These are phyloP conservation scores for Leccinum pseudoinsigne DNA, from an alignment of 1,284 basidiomycete species.

Conservation along the genomic window DNA sequence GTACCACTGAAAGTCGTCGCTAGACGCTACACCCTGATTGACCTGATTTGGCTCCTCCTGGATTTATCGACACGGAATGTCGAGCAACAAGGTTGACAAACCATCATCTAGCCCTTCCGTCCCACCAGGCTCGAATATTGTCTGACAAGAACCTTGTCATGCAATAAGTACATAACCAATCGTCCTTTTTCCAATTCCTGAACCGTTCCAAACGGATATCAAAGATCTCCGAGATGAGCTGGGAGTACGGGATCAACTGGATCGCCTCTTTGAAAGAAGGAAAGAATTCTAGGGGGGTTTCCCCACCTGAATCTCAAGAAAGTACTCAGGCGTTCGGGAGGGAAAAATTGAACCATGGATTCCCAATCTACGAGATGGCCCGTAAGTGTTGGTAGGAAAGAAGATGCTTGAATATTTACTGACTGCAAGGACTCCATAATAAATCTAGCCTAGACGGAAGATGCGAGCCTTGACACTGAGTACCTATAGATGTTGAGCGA, in stretches of 20 bases:
- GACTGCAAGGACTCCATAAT: conserved; percentile 35
- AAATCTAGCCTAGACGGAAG: conserved; percentile 2
- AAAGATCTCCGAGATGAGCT: conserved; percentile 30
- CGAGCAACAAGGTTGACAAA: not conserved
- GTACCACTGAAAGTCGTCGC: not conserved
- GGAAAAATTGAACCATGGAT: conserved; percentile 15
- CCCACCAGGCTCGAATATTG: conserved; percentile 35
- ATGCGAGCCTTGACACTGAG: conserved; percentile 24
- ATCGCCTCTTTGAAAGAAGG: conserved; percentile 11
- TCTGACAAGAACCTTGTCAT: conserved; percentile 3
- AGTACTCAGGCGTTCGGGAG: not conserved
- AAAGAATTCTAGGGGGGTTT: conserved; percentile 11
- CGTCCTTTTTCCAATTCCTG: conserved; percentile 27
- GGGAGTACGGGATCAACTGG: conserved; percentile 14
- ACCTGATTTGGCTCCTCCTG: not conserved
- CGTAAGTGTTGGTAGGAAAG: not conserved
- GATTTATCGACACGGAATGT: too few relatives aligned
- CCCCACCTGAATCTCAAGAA: conserved; percentile 11
- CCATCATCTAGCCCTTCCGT: not conserved
- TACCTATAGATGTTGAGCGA: not conserved
- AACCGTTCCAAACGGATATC: conserved; percentile 28
- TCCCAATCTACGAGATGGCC: conserved; percentile 21
- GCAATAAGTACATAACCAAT: not conserved
- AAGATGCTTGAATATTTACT: conserved; percentile 4
- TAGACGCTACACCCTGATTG: not conserved